Evolutionary conservation across 495 filamentous ascomycete species (phyloP).

Genomic region (Ramalina intermedia): DNA sequence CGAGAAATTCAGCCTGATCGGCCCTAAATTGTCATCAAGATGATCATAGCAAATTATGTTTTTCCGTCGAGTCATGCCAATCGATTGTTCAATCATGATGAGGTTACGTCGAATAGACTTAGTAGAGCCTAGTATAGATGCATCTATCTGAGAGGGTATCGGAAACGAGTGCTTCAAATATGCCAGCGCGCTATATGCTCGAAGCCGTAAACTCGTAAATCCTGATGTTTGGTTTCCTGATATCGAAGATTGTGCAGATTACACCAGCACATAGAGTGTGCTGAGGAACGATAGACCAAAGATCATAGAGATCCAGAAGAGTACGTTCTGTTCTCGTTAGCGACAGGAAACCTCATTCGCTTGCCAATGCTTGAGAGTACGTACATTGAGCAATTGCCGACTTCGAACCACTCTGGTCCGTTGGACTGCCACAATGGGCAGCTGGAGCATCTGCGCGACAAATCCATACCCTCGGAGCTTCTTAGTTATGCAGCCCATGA

Average conservation of each 20-base stretch:
- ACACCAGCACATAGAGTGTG: slow-evolving; percentile 42
- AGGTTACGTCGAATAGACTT: too few relatives aligned
- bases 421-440: slow-evolving; percentile 87
- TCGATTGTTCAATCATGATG: too few relatives aligned
- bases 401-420: slow-evolving; percentile 60
- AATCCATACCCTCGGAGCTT: slow-evolving; percentile 93
- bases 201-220: too few relatives aligned
- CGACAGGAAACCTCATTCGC: background rate
- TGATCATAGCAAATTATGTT: too few relatives aligned
- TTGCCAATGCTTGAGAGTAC: slow-evolving; percentile 9
- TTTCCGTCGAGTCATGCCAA: too few relatives aligned
- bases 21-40: too few relatives aligned
- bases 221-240: background rate
- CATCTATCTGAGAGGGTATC: too few relatives aligned
- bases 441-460: slow-evolving; percentile 85
- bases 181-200: too few relatives aligned
- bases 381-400: slow-evolving; percentile 58
- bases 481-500: slow-evolving; percentile 97
- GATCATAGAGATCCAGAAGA: slow-evolving; percentile 95
- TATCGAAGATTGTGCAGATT: background rate
- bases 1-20: too few relatives aligned
- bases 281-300: slow-evolving; percentile 73
- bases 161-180: too few relatives aligned
- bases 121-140: too few relatives aligned
- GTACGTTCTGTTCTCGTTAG: slow-evolving; percentile 44